Base-by-base conservation (phyloP, 2,329 filamentous ascomycete species). In the Xylaria polymorpha region DNA sequence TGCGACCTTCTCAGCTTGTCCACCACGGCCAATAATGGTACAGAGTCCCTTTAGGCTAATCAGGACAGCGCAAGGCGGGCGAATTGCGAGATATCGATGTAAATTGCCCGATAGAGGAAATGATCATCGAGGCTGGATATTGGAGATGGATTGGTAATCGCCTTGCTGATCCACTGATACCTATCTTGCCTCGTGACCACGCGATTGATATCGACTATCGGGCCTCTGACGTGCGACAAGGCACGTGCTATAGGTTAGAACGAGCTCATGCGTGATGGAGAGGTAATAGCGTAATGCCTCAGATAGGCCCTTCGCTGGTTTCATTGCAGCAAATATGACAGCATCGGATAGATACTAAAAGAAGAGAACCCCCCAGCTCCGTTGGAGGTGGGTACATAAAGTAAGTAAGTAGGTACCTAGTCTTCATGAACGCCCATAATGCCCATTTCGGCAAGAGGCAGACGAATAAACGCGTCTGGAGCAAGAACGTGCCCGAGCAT, bases 41-140 rank as follows among this genome's bases (percentile, higher is more conserved):
- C 29, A 7, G 20, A 37, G 51, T 25, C 25, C 32, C 3, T 72
- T 74, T 58, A 72, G 72, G 71, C 71, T 73, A 74, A 76, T 72
- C 65, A 50, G 41, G 32, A 51, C 57, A 61, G 61, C 50, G 22
- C 61, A 48, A 64, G 57, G 57, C 59, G 35, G 55, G 44, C 43
- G 55, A 55, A 43, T 48, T 25, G 43, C n/a, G 9, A 68, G 44
- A 46, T 48, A 56, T 44, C 58, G 65, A 50, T 57, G 41, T 32
- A 55, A 65, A 4, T 14, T 60, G 14, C 60, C 51, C 18, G 51
- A 61, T 64, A 10, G 18, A 57, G 68, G 44, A 57, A 72, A 72
- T 72, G 66, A 71, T 46, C 32, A 41, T 18, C 46, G 32, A 51
- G 55, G 66, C 61, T 71, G 65, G 41, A 46, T 37, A 60, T 72